Evolutionary conservation across 2,329 filamentous ascomycete species (phyloP).

Genomic region (Curvularia lunata): DNA sequence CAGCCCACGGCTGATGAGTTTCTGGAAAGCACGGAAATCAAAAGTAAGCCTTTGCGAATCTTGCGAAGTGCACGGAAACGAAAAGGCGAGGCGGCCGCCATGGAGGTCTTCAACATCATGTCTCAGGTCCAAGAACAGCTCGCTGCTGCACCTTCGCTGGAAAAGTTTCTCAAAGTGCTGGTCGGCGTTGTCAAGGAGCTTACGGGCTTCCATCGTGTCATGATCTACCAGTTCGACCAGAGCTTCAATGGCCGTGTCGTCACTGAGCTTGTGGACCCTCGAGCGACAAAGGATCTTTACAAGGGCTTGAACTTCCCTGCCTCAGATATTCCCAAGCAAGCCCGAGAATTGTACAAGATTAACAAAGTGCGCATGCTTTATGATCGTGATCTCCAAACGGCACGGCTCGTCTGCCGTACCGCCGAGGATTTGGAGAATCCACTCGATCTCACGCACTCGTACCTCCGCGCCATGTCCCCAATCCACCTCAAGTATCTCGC

Average conservation of each 20-base stretch:
- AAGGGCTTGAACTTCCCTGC: constrained; percentile 89
- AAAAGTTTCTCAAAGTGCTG: constrained; percentile 77
- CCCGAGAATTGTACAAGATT: constrained; percentile 84
- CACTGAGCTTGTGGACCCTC: constrained; percentile 82
- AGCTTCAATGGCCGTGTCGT: constrained; percentile 85
- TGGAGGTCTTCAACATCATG: constrained; percentile 92
- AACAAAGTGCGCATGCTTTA: constrained; percentile 90
- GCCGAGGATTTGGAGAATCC: constrained; percentile 75
- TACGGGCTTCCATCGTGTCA: constrained; percentile 88
- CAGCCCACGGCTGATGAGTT: constrained; percentile 77
- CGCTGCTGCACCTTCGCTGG: constrained; percentile 71
- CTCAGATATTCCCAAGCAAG: constrained; percentile 84
- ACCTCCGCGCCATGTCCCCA: constrained; percentile 87
- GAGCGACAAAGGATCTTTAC: constrained; percentile 80
- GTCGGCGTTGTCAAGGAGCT: constrained; percentile 88
- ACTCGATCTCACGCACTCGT: constrained; percentile 82
- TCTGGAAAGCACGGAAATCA: constrained; percentile 74
- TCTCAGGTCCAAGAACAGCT: constrained; percentile 90
- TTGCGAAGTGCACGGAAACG: constrained; percentile 76
- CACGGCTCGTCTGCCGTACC: constrained; percentile 80
- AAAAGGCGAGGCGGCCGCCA: constrained; percentile 78
- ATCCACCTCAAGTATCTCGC: constrained; percentile 86
- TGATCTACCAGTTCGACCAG: constrained; percentile 90
- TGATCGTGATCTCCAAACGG: constrained; percentile 79
- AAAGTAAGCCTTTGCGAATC: constrained; percentile 78